These are phyloP conservation scores for Termitomyces sp. DNA, from an alignment of 1,284 basidiomycete species.

Conservation along the genomic window DNA sequence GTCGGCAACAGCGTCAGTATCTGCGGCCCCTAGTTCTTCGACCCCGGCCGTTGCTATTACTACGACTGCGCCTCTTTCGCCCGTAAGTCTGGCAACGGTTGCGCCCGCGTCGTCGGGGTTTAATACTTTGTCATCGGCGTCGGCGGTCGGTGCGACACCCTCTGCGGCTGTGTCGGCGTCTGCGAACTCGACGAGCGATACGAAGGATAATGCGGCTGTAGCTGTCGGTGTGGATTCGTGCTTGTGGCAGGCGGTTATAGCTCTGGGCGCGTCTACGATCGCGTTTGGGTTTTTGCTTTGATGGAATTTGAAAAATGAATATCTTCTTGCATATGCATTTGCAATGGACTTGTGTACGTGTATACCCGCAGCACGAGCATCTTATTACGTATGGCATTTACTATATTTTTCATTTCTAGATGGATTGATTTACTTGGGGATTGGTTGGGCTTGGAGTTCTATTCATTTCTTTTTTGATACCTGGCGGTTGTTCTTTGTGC, in stretches of 20 bases:
- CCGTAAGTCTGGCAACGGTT: not conserved
- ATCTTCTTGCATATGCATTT: not conserved
- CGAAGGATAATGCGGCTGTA: constrained; percentile 13
- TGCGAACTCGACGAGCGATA: constrained; percentile 5
- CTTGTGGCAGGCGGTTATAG: constrained; percentile 20
- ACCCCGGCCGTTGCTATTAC: not conserved
- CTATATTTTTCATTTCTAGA: not conserved
- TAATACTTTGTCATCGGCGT: not conserved
- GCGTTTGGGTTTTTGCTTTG: constrained; percentile 23
- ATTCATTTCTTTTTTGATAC: not conserved
- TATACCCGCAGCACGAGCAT: not conserved
- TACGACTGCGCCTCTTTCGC: not conserved
- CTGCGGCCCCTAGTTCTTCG: not conserved
- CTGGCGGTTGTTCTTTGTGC: not conserved
- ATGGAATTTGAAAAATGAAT: constrained; percentile 8
- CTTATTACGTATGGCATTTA: not conserved
- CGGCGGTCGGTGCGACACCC: not conserved
- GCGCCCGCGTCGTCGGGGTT: not conserved
- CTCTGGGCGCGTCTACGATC: constrained; percentile 20
- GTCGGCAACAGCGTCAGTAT: not conserved
- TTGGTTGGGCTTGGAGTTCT: not conserved
- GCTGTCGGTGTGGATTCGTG: constrained; percentile 16
- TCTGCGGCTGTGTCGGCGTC: constrained; percentile 3
- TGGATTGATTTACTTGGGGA: not conserved
- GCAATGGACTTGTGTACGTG: not conserved